Percentiles rank a stretch among this genome's conserved stretches.
These are phyloP conservation scores for Apophysomyces ossiformis DNA, from an alignment of 371 early-diverging fungal species.

Conservation along the genomic window DNA sequence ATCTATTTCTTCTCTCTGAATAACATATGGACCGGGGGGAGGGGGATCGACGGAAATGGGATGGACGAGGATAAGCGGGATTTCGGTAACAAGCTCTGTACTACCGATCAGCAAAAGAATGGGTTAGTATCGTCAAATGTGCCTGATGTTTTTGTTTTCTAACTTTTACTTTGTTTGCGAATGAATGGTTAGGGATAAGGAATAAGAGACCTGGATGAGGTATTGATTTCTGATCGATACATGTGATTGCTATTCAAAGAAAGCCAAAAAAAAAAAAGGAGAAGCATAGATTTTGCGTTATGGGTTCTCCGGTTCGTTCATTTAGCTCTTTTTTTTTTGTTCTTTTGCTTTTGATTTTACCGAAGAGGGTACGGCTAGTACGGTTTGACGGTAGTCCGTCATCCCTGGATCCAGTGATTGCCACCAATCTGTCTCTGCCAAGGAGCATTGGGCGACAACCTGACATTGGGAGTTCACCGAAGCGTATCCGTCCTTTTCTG, in stretches of 20 bases:
- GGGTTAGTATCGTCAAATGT: neutral
- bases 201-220: conserved; percentile 31
- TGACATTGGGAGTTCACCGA: conserved; percentile 31
- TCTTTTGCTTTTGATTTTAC: conserved; percentile 18
- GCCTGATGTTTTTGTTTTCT: neutral
- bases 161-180: conserved; percentile 23
- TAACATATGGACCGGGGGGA: conserved; percentile 27
- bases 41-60: conserved; percentile 41
- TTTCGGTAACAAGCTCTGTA: conserved; percentile 26
- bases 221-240: conserved; percentile 27
- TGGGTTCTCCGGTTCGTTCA: too few species aligned
- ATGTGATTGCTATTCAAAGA: conserved; percentile 19
- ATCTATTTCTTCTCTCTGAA: neutral
- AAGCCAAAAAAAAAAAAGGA: too few species aligned
- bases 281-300: too few species aligned
- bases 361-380: conserved; percentile 29
- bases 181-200: conserved; percentile 21
- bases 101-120: conserved; percentile 1
- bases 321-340: too few species aligned
- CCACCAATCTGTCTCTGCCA: conserved; percentile 35
- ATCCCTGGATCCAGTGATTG: conserved; percentile 23
- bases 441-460: conserved; percentile 11
- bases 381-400: conserved; percentile 21
- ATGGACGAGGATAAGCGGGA: conserved; percentile 36
- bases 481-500: conserved; percentile 9